phyloP scores from a whole-genome alignment of 768 basidiomycete species.

The Collybia nuda region DNA sequence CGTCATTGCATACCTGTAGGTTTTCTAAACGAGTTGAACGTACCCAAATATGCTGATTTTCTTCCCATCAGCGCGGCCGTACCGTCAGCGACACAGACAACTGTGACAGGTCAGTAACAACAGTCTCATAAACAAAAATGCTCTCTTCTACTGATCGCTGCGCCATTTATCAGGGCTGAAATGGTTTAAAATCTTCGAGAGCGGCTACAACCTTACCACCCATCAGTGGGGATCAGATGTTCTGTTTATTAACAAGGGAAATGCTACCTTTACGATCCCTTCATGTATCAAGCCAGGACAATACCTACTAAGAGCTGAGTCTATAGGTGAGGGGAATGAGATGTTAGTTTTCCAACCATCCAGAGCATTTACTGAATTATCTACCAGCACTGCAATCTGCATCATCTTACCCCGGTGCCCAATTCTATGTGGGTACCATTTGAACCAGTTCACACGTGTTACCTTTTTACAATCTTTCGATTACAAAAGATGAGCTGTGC shows the following conservation, averaged over 20 bases:
- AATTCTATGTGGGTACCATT: constrained; percentile 34
- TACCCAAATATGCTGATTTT: neutral
- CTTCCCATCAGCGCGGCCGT: constrained; percentile 33
- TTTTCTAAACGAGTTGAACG: constrained; percentile 2
- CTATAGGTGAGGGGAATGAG: constrained; percentile 30
- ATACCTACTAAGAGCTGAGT: constrained; percentile 41
- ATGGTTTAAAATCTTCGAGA: constrained; percentile 48
- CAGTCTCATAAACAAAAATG: too few species aligned
- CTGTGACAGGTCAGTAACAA: constrained; percentile 23
- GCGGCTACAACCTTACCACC: constrained; percentile 19
- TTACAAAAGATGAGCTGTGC: constrained; percentile 22
- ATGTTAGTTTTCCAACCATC: neutral
- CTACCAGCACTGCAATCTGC: constrained; percentile 28
- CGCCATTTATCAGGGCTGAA: constrained; percentile 26
- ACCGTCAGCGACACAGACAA: constrained; percentile 33
- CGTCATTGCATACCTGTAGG: constrained; percentile 34
- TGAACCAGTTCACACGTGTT: too few species aligned
- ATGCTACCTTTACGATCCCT: constrained; percentile 40
- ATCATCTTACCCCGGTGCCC: constrained; percentile 37
- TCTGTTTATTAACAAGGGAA: constrained; percentile 42
- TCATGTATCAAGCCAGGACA: constrained; percentile 37
- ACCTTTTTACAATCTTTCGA: neutral
- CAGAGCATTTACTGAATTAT: too few species aligned
- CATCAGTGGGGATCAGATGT: constrained; percentile 40
- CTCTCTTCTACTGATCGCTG: neutral